These are phyloP conservation scores for Macadamia tetraphylla DNA, from an alignment of 164 flowering plant species.

Conservation along the genomic window DNA sequence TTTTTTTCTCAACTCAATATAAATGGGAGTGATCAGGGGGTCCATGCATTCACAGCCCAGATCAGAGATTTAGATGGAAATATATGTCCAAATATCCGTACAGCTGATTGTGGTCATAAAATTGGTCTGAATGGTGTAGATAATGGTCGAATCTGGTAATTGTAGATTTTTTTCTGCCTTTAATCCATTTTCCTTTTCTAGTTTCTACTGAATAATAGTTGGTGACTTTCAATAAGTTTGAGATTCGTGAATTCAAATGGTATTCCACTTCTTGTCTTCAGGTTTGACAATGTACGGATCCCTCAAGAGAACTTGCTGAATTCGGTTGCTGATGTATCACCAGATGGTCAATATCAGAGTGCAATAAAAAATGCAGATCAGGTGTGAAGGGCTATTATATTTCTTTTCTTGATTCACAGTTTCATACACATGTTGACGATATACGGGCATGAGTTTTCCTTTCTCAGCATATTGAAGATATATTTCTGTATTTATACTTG, in stretches of 20 bases:
- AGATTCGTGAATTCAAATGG: not conserved
- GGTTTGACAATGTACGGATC: slow-evolving; percentile 91
- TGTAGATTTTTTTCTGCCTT: not conserved
- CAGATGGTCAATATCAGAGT: slow-evolving; percentile 84
- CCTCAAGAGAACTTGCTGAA: slow-evolving; percentile 91
- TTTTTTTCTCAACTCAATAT: slow-evolving; percentile 90
- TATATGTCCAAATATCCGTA: slow-evolving; percentile 74
- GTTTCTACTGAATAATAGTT: not conserved
- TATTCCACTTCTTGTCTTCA: slow-evolving; percentile 19
- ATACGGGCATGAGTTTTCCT: not conserved
- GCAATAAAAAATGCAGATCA: slow-evolving; percentile 85
- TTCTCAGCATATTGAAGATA: slow-evolving; percentile 1
- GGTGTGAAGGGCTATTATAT: slow-evolving; percentile 28
- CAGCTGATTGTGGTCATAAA: slow-evolving; percentile 98
- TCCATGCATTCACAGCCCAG: slow-evolving; percentile 91
- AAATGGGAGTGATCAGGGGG: slow-evolving; percentile 78
- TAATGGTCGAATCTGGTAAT: slow-evolving; percentile 93
- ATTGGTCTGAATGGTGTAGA: slow-evolving; percentile 98
- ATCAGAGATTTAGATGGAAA: slow-evolving; percentile 85
- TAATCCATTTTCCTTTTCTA: not conserved
- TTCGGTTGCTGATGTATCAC: slow-evolving; percentile 94
- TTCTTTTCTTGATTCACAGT: too few relatives aligned
- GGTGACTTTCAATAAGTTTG: not conserved
- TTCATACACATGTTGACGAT: too few relatives aligned
- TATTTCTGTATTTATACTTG: slow-evolving; percentile 2